phyloP scores from a whole-genome alignment of 2,329 filamentous ascomycete species.

The Colletotrichum tamarilloi region DNA sequence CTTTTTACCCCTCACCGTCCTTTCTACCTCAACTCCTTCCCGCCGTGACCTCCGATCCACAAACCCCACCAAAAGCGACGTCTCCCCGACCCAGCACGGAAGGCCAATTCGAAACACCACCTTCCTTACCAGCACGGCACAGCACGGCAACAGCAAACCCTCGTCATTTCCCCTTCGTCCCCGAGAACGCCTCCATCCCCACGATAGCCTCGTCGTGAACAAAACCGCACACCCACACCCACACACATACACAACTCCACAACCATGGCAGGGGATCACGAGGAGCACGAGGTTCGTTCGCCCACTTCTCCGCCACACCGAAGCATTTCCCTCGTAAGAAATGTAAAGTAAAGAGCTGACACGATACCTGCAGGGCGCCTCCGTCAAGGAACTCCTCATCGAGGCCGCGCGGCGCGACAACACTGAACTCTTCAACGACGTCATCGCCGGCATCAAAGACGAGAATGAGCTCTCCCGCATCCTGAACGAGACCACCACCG shows the following conservation, averaged over 20 bases:
- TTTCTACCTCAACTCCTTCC: neutral
- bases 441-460: conserved; percentile 70
- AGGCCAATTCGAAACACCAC: conserved; percentile 17
- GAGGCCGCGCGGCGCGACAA: conserved; percentile 96
- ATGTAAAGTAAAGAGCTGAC: conserved; percentile 7
- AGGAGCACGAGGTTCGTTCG: conserved; percentile 49
- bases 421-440: conserved; percentile 81
- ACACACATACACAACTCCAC: neutral
- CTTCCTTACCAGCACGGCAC: neutral
- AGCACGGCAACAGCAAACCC: neutral
- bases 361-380: conserved; percentile 74
- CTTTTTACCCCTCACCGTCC: neutral
- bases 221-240: neutral
- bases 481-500: conserved; percentile 87
- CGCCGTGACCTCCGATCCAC: neutral
- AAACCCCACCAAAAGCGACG: conserved; percentile 7
- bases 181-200: neutral
- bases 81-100: conserved; percentile 2
- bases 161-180: neutral
- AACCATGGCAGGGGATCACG: conserved; percentile 42
- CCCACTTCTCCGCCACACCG: neutral
- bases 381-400: conserved; percentile 85
- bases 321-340: neutral
- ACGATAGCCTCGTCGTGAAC: neutral
- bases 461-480: conserved; percentile 78